These are phyloP conservation scores for Hypoxylon sp. DNA, from an alignment of 2,329 filamentous ascomycete species.

Conservation along the genomic window DNA sequence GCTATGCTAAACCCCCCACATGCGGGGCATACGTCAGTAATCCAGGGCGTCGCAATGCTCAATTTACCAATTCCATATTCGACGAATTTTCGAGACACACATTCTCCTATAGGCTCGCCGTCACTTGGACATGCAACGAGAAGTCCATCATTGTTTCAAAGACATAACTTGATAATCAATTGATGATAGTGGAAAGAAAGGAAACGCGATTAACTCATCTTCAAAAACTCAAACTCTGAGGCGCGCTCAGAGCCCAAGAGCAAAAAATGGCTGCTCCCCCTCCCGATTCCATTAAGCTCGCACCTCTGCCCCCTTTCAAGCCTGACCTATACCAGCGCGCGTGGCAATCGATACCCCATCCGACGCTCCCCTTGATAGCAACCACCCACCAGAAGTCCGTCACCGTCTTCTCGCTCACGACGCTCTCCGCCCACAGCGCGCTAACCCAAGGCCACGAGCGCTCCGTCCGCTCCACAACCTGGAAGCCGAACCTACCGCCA, in stretches of 20 bases:
- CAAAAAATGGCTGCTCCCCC: constrained; percentile 33
- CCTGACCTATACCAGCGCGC: constrained; percentile 78
- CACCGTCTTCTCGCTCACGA: constrained; percentile 88
- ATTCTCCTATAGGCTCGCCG: neutral
- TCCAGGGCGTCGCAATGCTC: constrained; percentile 9
- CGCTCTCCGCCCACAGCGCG: constrained; percentile 82
- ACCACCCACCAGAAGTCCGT: constrained; percentile 90
- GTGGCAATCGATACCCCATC: constrained; percentile 90
- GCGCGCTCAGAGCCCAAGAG: constrained; percentile 3
- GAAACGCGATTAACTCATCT: neutral
- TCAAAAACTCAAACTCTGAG: neutral
- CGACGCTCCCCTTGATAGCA: constrained; percentile 87
- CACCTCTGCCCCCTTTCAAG: constrained; percentile 65
- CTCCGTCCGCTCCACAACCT: constrained; percentile 86
- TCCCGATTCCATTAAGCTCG: constrained; percentile 58
- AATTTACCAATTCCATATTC: constrained; percentile 13
- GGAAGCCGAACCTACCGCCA: constrained; percentile 80
- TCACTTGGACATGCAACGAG: neutral
- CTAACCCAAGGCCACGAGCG: constrained; percentile 92
- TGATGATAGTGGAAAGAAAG: neutral
- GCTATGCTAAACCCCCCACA: constrained; percentile 27
- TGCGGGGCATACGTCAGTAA: constrained; percentile 47
- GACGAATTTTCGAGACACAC: constrained; percentile 15
- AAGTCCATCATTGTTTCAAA: neutral
- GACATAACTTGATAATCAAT: neutral